Evolutionary conservation across 1,284 basidiomycete genomes (phyloP).

Genomic region (Sparassis latifolia): DNA sequence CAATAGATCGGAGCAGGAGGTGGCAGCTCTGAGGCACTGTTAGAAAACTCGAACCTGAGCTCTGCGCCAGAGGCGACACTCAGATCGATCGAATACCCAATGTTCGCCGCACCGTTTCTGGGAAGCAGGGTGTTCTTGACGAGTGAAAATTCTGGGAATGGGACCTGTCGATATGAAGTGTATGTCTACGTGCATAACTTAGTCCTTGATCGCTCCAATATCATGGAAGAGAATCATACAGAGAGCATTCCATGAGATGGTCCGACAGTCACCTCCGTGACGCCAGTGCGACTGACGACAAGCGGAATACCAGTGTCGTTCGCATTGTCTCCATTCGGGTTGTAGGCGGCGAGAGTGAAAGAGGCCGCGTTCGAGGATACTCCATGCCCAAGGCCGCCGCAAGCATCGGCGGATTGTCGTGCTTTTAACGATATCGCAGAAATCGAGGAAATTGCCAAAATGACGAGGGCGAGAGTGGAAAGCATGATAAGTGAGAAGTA

Average conservation of each 20-base stretch:
- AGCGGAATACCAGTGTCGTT: conserved; percentile 17
- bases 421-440: background rate
- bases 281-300: conserved; percentile 16
- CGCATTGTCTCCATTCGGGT: conserved; percentile 9
- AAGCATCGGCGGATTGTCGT: conserved; percentile 12
- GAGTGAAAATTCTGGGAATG: conserved; percentile 17
- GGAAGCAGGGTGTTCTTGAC: conserved; percentile 13
- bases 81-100: conserved; percentile 2
- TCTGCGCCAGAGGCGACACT: conserved; percentile 8
- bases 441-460: conserved; percentile 4
- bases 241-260: conserved; percentile 13
- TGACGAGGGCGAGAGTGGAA: conserved; percentile 4
- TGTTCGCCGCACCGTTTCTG: conserved; percentile 2
- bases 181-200: conserved; percentile 13
- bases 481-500: conserved; percentile 9
- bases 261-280: conserved; percentile 6
- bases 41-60: conserved; percentile 12
- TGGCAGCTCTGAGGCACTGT: conserved; percentile 5
- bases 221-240: conserved; percentile 6
- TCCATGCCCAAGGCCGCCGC: conserved; percentile 12
- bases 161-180: conserved; percentile 18
- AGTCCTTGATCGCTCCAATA: background rate
- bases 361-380: conserved; percentile 14
- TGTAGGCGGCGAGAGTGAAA: conserved; percentile 19
- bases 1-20: conserved; percentile 15